Percentiles rank a stretch among this genome's conserved stretches.
phyloP scores from a whole-genome alignment of 2,329 filamentous ascomycete species.

The Penicillium sp. region DNA sequence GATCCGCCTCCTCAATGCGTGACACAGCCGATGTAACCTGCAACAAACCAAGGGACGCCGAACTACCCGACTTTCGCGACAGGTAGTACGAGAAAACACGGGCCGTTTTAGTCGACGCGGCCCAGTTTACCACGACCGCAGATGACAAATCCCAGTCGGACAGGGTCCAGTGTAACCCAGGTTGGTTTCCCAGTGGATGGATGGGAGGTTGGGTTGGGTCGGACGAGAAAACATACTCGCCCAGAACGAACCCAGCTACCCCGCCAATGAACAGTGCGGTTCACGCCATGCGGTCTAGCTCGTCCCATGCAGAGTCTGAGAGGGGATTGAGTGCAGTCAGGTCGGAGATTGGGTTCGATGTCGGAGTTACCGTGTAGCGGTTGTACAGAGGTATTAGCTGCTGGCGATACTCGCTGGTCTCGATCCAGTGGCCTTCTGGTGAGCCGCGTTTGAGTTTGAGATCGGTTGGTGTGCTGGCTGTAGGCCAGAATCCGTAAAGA shows the following conservation, averaged over 20 bases:
- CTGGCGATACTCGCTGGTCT: constrained; percentile 38
- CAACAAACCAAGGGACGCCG: constrained; percentile 24
- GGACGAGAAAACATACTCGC: constrained; percentile 32
- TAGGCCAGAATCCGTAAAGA: constrained; percentile 48
- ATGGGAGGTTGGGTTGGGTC: constrained; percentile 15
- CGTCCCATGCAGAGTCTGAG: constrained; percentile 6
- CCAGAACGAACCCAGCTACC: constrained; percentile 31
- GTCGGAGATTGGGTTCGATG: background rate
- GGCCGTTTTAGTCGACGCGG: constrained; percentile 32
- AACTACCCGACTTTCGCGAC: constrained; percentile 11
- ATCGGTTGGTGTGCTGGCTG: constrained; percentile 38
- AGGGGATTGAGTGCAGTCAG: background rate
- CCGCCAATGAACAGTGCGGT: constrained; percentile 26
- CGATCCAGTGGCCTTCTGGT: constrained; percentile 35
- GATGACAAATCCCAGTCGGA: constrained; percentile 33
- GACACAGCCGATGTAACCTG: constrained; percentile 27
- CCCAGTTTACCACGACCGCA: constrained; percentile 34
- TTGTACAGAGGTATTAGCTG: constrained; percentile 48
- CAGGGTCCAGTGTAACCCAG: constrained; percentile 23
- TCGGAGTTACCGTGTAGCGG: constrained; percentile 33
- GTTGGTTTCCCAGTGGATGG: constrained; percentile 15
- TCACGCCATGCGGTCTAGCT: constrained; percentile 24
- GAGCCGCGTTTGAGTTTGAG: constrained; percentile 33
- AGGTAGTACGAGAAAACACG: constrained; percentile 28
- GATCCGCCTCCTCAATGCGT: constrained; percentile 4